Evolutionary conservation across 2,329 filamentous ascomycete genomes (phyloP).

Genomic region (Aspergillus sp.): DNA sequence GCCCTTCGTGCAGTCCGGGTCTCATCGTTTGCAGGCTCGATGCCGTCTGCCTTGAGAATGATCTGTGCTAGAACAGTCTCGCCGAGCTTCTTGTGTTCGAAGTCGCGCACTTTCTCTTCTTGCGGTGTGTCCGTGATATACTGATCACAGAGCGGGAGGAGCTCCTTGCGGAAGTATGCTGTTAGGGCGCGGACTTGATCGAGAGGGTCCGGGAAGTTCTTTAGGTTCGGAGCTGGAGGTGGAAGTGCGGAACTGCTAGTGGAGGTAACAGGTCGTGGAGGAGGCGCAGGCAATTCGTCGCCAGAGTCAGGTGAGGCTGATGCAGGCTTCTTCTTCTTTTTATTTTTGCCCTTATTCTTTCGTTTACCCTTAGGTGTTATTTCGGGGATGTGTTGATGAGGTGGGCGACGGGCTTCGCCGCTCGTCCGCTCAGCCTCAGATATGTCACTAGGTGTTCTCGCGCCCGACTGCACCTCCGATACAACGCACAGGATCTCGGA

Average conservation of each 20-base stretch:
- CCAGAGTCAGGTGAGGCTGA: conserved; percentile 10
- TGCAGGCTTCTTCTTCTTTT: conserved; percentile 24
- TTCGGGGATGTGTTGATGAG: conserved; percentile 20
- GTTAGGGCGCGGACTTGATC: conserved; percentile 41
- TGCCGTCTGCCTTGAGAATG: conserved; percentile 61
- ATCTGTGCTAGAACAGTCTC: conserved; percentile 47
- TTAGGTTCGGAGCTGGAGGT: conserved; percentile 35
- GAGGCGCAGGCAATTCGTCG: conserved; percentile 16
- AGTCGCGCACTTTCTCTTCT: conserved; percentile 40
- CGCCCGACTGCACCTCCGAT: conserved; percentile 36
- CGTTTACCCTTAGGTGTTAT: conserved; percentile 22
- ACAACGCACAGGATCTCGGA: conserved; percentile 49
- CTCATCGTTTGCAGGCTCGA: conserved; percentile 69
- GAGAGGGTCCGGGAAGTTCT: conserved; percentile 29
- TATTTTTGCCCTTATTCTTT: conserved; percentile 28
- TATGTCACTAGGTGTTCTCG: conserved; percentile 31
- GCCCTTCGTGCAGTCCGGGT: conserved; percentile 52
- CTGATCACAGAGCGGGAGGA: conserved; percentile 39
- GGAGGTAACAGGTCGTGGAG: conserved; percentile 19
- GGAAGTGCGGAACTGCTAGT: conserved; percentile 20
- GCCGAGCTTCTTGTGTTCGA: conserved; percentile 45
- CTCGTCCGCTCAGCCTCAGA: conserved; percentile 26
- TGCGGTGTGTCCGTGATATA: conserved; percentile 41
- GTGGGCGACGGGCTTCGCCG: conserved; percentile 17
- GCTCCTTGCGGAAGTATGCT: conserved; percentile 36